These are phyloP conservation scores for Starmerella potacharoeniae DNA, from an alignment of 805 yeast species.

Conservation along the genomic window DNA sequence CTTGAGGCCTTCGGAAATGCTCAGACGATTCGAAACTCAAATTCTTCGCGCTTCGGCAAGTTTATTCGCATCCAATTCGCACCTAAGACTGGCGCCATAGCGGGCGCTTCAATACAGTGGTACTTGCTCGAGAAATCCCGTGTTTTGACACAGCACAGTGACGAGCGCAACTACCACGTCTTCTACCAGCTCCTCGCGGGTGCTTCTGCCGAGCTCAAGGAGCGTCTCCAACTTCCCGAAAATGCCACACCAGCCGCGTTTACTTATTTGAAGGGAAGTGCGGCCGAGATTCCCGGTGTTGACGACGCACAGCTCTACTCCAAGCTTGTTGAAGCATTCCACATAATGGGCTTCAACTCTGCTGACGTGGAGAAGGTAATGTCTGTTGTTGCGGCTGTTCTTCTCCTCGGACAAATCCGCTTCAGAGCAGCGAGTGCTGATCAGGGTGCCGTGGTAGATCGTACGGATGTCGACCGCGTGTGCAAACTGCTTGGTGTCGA, in stretches of 20 bases:
- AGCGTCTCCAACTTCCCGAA: constrained; percentile 29
- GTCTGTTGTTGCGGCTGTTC: constrained; percentile 56
- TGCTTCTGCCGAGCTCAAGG: constrained; percentile 34
- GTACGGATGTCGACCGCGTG: constrained; percentile 40
- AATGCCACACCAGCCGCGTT: constrained; percentile 40
- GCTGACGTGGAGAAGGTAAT: constrained; percentile 49
- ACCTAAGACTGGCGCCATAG: constrained; percentile 43
- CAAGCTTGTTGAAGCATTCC: constrained; percentile 52
- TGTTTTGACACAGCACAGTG: constrained; percentile 59
- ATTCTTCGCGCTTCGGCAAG: constrained; percentile 94
- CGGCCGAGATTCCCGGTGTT: constrained; percentile 52
- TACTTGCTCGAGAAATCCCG: constrained; percentile 88
- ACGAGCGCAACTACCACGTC: constrained; percentile 86
- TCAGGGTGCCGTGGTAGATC: constrained; percentile 58
- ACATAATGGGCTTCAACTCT: constrained; percentile 55
- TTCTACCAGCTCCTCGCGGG: constrained; percentile 81
- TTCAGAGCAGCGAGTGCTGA: constrained; percentile 55
- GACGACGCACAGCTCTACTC: constrained; percentile 64
- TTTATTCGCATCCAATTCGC: constrained; percentile 78
- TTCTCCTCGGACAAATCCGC: constrained; percentile 77
- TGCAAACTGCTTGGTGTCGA: constrained; percentile 56
- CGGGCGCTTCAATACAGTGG: constrained; percentile 91
- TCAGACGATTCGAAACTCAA: constrained; percentile 84
- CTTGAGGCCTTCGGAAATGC: constrained; percentile 95
- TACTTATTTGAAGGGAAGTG: constrained; percentile 47